A percentile compares a stretch with the other conserved stretches of the same genome.
These are phyloP conservation scores for Scheffersomyces titani DNA, from an alignment of 1,139 yeast genomes.

Conservation along the genomic window DNA sequence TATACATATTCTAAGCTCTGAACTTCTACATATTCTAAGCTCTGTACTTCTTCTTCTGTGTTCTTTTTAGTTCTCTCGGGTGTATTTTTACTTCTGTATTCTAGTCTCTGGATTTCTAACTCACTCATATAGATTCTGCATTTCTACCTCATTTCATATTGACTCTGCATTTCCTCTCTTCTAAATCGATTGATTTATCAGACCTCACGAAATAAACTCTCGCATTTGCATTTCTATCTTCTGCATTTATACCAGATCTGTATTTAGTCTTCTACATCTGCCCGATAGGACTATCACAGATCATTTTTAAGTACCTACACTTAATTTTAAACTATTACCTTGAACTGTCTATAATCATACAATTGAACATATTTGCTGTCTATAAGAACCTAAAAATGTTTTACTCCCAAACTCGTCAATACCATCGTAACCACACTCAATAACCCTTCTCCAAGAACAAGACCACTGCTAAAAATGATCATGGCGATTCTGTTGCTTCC, in stretches of 20 bases:
- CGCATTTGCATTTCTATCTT: neutral
- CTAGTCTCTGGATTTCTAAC: neutral
- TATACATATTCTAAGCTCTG: too few species aligned
- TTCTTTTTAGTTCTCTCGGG: neutral
- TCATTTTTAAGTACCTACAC: too few species aligned
- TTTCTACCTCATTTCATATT: neutral
- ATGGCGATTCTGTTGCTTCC: constrained; percentile 57
- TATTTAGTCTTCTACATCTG: neutral
- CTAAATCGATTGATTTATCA: neutral
- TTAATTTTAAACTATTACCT: neutral
- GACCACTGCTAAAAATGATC: constrained; percentile 88
- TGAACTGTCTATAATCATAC: neutral
- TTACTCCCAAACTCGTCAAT: constrained; percentile 62
- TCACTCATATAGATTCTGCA: too few species aligned
- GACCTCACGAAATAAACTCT: neutral
- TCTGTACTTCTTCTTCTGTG: neutral
- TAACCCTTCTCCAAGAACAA: constrained; percentile 92
- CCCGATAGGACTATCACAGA: too few species aligned
- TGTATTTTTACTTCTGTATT: neutral
- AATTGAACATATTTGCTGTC: neutral
- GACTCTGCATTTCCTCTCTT: too few species aligned
- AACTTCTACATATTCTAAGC: neutral
- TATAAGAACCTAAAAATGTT: constrained; percentile 32
- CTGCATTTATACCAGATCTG: neutral
- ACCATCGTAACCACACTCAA: constrained; percentile 81